Percentiles rank a stretch among this genome's conserved stretches.
Conservation (phyloP, 768 basidiomycete species). For the Lentinula detonsa region DNA sequence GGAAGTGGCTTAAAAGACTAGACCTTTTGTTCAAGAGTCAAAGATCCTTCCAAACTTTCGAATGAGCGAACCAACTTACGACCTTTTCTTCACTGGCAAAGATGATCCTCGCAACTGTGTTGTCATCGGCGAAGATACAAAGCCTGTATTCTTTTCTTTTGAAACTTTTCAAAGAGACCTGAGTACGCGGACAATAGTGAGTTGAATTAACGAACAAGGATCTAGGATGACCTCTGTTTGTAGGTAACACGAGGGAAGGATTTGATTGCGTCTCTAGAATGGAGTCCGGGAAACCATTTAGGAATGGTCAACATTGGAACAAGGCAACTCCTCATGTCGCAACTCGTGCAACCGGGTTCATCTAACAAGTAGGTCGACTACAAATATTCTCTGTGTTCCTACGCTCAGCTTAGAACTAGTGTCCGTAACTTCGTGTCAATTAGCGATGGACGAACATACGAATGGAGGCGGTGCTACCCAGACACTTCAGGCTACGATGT, state of each 20-base stretch:
- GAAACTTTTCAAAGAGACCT: conserved; percentile 47
- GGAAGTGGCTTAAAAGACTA: conserved; percentile 33
- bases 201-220: conserved; percentile 11
- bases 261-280: conserved; percentile 42
- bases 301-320: conserved; percentile 51
- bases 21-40: conserved; percentile 12
- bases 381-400: conserved; percentile 9
- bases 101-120: conserved; percentile 65
- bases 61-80: conserved; percentile 34
- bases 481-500: conserved; percentile 57
- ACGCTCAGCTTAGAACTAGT: conserved; percentile 25
- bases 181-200: conserved; percentile 45
- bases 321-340: conserved; percentile 54
- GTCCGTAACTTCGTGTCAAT: conserved; percentile 50
- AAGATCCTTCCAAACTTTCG: not conserved
- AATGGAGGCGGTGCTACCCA: conserved; percentile 55
- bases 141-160: conserved; percentile 59
- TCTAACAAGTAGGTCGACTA: conserved; percentile 35
- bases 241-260: conserved; percentile 38
- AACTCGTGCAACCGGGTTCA: conserved; percentile 51
- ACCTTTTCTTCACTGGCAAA: conserved; percentile 64
- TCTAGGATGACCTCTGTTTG: not conserved
- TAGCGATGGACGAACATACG: conserved; percentile 51
- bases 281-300: conserved; percentile 48
- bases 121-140: conserved; percentile 59